Evolutionary conservation across 208 protist species (phyloP), one percentile per base, ranked within the genome.

Genomic region (Acanthamoeba culbertsoni): DNA sequence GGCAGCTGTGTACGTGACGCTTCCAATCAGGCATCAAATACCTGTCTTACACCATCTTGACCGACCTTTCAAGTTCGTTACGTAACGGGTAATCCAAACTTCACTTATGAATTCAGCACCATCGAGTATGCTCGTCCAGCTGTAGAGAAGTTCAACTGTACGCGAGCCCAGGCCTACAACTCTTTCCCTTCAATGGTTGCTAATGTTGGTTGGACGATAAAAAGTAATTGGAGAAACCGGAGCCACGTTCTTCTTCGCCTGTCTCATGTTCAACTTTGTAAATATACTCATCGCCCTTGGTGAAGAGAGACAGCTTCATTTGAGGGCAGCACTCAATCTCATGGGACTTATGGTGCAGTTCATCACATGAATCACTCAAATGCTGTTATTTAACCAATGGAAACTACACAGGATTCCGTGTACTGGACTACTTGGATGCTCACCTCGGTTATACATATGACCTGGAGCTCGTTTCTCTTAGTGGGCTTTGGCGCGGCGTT

Each of bases 211-310:
- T n/a, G n/a, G n/a, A n/a, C n/a, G n/a, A n/a, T n/a, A n/a, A n/a
- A n/a, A n/a, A 91, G 90, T 94, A 26, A 92, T 95, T n/a, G 57
- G 31, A 23, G 59, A 28, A 18, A 55, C 55, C 42, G 93, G 94
- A 55, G 65, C 93, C 16, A 35, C 91, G 1, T 93, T 94, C 37
- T 92, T 95, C 82, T 95, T 95, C 91, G 94, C 75, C 20, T 46
- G 68, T 3, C 48, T 95, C n/a, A 95, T 96, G 94, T 96, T 96
- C 77, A 95, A 96, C 59, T 89, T 95, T 7, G 92, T 96, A 31
- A 94, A 95, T 51, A 43, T 88, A n/a, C 37, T 95, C 40, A 57
- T 45, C 37, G 45, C 82, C 43, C 92, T 96, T 37, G 89, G 91
- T 8, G 55, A 46, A 2, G 95, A 96, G 71, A 93, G 95, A 20